Evolutionary conservation across 331 rosid genomes (phyloP).

Genomic region (Telfairia occidentalis): DNA sequence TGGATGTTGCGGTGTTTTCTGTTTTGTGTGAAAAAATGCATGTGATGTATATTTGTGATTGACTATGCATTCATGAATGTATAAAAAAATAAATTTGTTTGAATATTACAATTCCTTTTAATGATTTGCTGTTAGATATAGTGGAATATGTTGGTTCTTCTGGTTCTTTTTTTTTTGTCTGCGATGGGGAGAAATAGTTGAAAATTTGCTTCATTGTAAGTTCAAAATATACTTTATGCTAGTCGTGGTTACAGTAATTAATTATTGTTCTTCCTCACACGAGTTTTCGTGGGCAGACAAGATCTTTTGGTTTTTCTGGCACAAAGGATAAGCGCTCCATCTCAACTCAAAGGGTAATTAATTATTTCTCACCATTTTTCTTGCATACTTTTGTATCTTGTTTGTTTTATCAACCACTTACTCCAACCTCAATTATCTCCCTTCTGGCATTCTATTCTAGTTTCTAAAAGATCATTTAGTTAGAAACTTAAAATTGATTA

Average conservation of each 20-base stretch:
- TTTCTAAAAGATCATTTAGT: not conserved
- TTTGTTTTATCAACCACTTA: not conserved
- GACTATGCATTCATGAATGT: not conserved
- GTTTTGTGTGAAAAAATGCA: not conserved
- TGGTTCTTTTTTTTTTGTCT: not conserved
- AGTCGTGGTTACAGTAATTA: constrained; percentile 3
- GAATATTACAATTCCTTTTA: not conserved
- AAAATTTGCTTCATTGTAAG: constrained; percentile 6
- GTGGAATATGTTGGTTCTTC: not conserved
- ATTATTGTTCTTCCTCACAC: constrained; percentile 8
- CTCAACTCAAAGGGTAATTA: constrained; percentile 75
- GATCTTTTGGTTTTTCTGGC: constrained; percentile 94
- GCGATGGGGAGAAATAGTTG: not conserved
- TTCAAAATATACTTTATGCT: not conserved
- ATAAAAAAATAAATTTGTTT: not conserved
- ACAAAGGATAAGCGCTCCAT: constrained; percentile 92
- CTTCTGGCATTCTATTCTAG: not conserved
- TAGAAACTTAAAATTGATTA: not conserved
- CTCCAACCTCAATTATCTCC: not conserved
- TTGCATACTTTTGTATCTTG: not conserved
- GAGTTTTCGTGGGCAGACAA: constrained; percentile 39
- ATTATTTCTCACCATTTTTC: not conserved
- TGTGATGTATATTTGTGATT: not conserved
- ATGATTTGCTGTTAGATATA: not conserved
- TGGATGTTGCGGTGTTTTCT: not conserved